A percentile compares a stretch with the other conserved stretches of the same genome.
Conservation (phyloP, 2,329 filamentous ascomycete species). For the Clathrospora elynae region DNA sequence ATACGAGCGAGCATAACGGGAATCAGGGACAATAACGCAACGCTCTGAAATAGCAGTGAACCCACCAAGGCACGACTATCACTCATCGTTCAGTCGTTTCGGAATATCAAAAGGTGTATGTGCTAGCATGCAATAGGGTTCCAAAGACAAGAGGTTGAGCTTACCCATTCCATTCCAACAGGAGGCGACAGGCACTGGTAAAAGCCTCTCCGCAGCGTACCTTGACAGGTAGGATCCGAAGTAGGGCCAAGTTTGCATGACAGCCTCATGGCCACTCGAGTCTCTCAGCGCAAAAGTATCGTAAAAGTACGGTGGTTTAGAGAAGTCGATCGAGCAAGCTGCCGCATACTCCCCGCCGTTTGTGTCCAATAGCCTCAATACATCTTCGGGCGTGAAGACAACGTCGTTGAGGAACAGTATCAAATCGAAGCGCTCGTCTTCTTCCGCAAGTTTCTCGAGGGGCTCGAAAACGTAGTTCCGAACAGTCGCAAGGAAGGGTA, state of each 20-base stretch:
- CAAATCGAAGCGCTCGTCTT: slow-evolving; percentile 61
- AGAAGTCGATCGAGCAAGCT: slow-evolving; percentile 66
- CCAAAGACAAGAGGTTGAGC: too few relatives aligned
- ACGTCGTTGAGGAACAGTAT: slow-evolving; percentile 69
- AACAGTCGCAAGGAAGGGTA: slow-evolving; percentile 69
- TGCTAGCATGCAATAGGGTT: too few relatives aligned
- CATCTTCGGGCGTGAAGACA: slow-evolving; percentile 63
- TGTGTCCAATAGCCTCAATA: slow-evolving; percentile 62
- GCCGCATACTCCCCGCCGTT: slow-evolving; percentile 64
- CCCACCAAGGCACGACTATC: too few relatives aligned
- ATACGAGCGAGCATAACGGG: neutral
- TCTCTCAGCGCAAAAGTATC: slow-evolving; percentile 68
- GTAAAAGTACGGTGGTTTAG: slow-evolving; percentile 60
- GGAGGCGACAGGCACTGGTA: slow-evolving; percentile 64
- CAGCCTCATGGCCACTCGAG: slow-evolving; percentile 55
- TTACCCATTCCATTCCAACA: slow-evolving; percentile 70
- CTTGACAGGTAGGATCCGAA: slow-evolving; percentile 60
- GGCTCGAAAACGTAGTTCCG: slow-evolving; percentile 69
- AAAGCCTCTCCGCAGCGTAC: slow-evolving; percentile 54
- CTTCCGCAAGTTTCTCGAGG: slow-evolving; percentile 56
- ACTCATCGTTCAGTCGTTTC: too few relatives aligned
- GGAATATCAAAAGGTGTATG: too few relatives aligned
- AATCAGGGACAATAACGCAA: too few relatives aligned
- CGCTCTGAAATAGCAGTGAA: too few relatives aligned
- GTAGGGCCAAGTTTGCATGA: slow-evolving; percentile 65